Evolutionary conservation across 371 early-diverging fungal species (phyloP).

Genomic region (Mortierella polycephala): DNA sequence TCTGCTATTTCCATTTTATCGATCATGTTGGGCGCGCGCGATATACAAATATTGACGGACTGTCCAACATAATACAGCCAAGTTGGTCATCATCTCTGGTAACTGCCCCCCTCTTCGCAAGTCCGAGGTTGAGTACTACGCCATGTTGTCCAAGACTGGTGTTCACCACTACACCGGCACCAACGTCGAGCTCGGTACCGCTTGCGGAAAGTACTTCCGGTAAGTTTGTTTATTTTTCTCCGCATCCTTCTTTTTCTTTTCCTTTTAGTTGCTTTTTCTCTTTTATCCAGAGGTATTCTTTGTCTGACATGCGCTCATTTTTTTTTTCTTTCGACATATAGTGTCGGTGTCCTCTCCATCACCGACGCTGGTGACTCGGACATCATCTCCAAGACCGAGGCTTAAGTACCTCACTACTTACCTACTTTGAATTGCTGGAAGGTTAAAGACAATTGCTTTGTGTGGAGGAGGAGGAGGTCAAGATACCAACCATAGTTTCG

Average conservation of each 20-base stretch:
- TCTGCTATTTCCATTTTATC: constrained; percentile 6
- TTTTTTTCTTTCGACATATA: constrained; percentile 6
- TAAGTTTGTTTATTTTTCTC: constrained; percentile 17
- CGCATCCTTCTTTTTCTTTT: background rate
- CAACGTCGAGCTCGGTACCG: constrained; percentile 99
- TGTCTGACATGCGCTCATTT: background rate
- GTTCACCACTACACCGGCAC: constrained; percentile 98
- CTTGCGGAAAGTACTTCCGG: constrained; percentile 99
- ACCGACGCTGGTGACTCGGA: constrained; percentile 96
- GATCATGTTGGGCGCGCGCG: constrained; percentile 14
- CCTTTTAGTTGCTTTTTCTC: background rate
- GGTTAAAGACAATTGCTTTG: no score
- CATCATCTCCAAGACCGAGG: constrained; percentile 55
- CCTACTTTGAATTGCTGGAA: no score
- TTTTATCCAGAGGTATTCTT: constrained; percentile 2
- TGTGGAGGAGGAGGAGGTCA: no score
- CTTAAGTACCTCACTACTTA: constrained; percentile 15
- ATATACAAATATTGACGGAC: constrained; percentile 14
- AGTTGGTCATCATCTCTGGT: constrained; percentile 97
- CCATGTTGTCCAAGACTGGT: constrained; percentile 99
- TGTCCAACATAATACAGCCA: constrained; percentile 70
- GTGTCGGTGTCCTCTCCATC: constrained; percentile 94
- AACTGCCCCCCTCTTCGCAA: constrained; percentile 99
- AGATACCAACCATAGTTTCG: no score
- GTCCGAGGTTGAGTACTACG: constrained; percentile 99